Percentiles rank a stretch among this genome's conserved stretches.
Evolutionary conservation across 352 stramenopile species (phyloP).

Genomic region (Pelagophyceae sp.): DNA sequence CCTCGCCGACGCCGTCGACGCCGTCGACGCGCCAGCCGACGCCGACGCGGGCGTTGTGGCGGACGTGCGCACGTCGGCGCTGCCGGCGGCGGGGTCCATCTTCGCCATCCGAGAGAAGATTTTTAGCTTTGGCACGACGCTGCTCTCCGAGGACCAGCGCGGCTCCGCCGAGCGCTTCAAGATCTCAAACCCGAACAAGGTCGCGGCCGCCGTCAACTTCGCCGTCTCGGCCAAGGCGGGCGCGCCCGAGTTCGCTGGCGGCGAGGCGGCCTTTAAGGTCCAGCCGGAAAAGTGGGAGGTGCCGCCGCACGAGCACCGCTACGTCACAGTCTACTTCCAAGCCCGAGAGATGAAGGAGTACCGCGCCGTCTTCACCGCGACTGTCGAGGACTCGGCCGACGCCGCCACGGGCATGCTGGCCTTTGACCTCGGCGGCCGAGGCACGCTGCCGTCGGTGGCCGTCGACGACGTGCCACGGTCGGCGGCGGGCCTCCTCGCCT

Average conservation of each 20-base stretch:
- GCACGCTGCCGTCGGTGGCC: slow-evolving; percentile 78
- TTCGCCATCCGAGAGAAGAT: slow-evolving; percentile 25
- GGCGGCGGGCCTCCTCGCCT: slow-evolving; percentile 35
- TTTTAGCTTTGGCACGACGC: slow-evolving; percentile 63
- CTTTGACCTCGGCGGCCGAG: slow-evolving; percentile 71
- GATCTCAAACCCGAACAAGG: slow-evolving; percentile 88
- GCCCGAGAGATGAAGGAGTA: slow-evolving; percentile 72
- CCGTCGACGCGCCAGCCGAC: neutral
- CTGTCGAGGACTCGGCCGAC: slow-evolving; percentile 61
- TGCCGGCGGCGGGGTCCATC: slow-evolving; percentile 22
- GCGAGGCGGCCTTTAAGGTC: slow-evolving; percentile 59
- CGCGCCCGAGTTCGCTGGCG: slow-evolving; percentile 21
- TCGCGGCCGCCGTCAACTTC: slow-evolving; percentile 74
- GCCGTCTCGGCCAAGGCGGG: slow-evolving; percentile 38
- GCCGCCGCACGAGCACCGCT: slow-evolving; percentile 80
- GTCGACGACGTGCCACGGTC: slow-evolving; percentile 33
- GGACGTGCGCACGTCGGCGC: slow-evolving; percentile 21
- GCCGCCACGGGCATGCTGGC: slow-evolving; percentile 41
- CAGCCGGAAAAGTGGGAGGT: slow-evolving; percentile 81
- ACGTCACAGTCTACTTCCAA: slow-evolving; percentile 84
- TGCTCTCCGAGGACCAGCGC: slow-evolving; percentile 38
- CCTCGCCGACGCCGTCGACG: slow-evolving; percentile 40
- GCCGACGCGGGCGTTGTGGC: slow-evolving; percentile 1
- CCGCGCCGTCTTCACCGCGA: slow-evolving; percentile 60
- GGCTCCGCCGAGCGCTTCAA: slow-evolving; percentile 79